Evolutionary conservation across 2,329 filamentous ascomycete species (phyloP).

Genomic region (Dothiorella sarmentorum): DNA sequence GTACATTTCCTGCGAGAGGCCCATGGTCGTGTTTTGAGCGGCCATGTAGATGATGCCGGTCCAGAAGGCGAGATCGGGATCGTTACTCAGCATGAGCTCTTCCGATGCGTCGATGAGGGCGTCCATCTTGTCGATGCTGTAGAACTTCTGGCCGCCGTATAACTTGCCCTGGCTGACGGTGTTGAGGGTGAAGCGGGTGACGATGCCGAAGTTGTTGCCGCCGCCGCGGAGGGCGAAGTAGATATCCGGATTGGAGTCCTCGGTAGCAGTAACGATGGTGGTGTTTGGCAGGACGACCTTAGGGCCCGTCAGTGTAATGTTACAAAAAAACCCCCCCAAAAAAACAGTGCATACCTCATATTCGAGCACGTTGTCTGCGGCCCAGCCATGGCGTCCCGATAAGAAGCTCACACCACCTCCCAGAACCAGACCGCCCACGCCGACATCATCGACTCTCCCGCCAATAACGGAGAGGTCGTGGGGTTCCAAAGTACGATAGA

Average conservation of each 20-base stretch:
- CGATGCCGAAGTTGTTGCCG: conserved; percentile 38
- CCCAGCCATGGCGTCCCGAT: conserved; percentile 1
- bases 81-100: conserved; percentile 23
- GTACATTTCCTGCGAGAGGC: conserved; percentile 25
- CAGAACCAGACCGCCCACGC: conserved; percentile 17
- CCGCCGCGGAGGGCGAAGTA: conserved; percentile 39
- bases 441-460: conserved; percentile 18
- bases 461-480: conserved; percentile 16
- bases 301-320: background rate
- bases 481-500: conserved; percentile 21
- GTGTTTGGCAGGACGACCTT: conserved; percentile 3
- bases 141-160: conserved; percentile 38
- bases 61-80: conserved; percentile 20
- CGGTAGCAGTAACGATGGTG: conserved; percentile 10
- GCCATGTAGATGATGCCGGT: background rate
- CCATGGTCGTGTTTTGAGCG: conserved; percentile 21
- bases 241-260: conserved; percentile 24
- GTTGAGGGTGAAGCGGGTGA: conserved; percentile 31
- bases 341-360: background rate
- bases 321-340: background rate
- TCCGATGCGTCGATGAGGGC: conserved; percentile 22
- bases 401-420: conserved; percentile 20
- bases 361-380: background rate
- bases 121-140: conserved; percentile 25
- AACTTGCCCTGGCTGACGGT: conserved; percentile 19